These are phyloP conservation scores for Beta macrorhiza DNA, from an alignment of 179 eudicot genomes.

Conservation along the genomic window DNA sequence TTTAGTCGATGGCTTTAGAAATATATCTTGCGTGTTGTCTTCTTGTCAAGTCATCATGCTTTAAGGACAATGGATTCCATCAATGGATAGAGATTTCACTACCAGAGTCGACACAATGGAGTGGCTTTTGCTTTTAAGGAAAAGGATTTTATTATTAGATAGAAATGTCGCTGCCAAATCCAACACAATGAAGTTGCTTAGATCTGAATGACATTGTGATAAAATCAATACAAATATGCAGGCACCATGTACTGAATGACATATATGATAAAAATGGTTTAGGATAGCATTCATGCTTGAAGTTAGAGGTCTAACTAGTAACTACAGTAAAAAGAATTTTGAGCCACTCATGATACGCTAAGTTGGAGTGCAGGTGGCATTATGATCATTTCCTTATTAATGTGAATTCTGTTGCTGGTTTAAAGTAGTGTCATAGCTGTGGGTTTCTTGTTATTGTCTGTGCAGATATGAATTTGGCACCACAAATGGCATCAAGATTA, in stretches of 20 bases:
- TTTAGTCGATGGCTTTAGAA: neutral
- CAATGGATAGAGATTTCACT: neutral
- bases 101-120: neutral
- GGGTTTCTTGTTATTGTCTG: constrained; percentile 1
- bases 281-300: neutral
- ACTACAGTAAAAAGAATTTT: neutral
- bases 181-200: too few species aligned
- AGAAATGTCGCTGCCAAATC: too few species aligned
- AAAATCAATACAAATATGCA: too few species aligned
- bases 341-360: neutral
- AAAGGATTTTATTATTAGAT: neutral
- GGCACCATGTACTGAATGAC: neutral
- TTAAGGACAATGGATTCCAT: neutral
- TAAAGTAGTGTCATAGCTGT: neutral
- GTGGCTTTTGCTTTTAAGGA: neutral
- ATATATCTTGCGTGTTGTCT: neutral
- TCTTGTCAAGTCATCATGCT: neutral
- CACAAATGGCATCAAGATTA: constrained; percentile 51
- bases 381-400: neutral
- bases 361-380: neutral
- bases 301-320: neutral
- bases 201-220: too few species aligned
- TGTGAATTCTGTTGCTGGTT: constrained; percentile 4
- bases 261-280: neutral
- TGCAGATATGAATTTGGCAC: constrained; percentile 60